Percentiles rank a stretch among this genome's conserved stretches.
Evolutionary conservation across 768 basidiomycete species (phyloP).

Genomic region (Mycena leptocephala): DNA sequence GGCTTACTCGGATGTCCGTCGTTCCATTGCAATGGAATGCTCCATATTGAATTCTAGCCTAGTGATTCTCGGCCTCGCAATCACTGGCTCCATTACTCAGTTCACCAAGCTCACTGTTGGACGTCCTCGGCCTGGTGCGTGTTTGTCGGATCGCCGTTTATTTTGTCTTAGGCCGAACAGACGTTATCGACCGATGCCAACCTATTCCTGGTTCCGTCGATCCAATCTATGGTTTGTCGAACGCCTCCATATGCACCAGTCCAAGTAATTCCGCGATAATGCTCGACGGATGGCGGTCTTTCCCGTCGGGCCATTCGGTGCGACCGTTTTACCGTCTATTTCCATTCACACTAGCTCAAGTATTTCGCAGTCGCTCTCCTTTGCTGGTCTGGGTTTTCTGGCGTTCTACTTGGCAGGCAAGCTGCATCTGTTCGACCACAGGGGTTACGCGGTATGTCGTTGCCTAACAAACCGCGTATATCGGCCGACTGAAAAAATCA

Average conservation of each 20-base stretch:
- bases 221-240: conserved; percentile 80
- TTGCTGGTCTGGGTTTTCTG: conserved; percentile 93
- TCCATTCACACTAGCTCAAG: neutral
- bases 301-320: conserved; percentile 93
- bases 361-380: conserved; percentile 56
- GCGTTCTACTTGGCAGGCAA: conserved; percentile 94
- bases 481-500: conserved; percentile 34
- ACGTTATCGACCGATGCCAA: conserved; percentile 80
- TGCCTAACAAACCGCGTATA: neutral
- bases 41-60: conserved; percentile 21
- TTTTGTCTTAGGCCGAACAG: conserved; percentile 50
- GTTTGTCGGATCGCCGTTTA: neutral
- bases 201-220: conserved; percentile 78
- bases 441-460: conserved; percentile 76
- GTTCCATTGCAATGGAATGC: neutral
- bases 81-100: conserved; percentile 90
- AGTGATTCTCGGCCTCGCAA: conserved; percentile 82
- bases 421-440: conserved; percentile 89
- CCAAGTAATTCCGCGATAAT: conserved; percentile 75
- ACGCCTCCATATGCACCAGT: conserved; percentile 85
- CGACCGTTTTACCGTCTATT: conserved; percentile 46
- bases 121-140: conserved; percentile 87
- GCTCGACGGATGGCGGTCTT: conserved; percentile 85
- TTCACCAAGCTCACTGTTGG: conserved; percentile 91
- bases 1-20: conserved; percentile 62